Evolutionary conservation across 2,329 filamentous ascomycete species (phyloP).

Genomic region (Orbilia blumenaviensis): DNA sequence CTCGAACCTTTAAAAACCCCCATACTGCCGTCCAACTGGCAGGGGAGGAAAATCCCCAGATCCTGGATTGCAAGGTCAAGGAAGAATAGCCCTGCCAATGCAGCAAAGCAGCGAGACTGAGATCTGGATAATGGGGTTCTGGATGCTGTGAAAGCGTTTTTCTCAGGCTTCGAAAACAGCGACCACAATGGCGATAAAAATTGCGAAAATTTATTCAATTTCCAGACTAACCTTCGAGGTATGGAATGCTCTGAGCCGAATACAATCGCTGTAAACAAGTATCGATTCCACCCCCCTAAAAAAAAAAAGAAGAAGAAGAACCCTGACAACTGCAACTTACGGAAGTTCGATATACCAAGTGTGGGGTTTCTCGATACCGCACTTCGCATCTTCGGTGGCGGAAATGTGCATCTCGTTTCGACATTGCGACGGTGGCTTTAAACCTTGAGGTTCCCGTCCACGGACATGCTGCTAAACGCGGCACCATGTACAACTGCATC

Average conservation of each 20-base stretch:
- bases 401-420: slow-evolving; percentile 32
- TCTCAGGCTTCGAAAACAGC: slow-evolving; percentile 6
- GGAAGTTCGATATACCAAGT: not conserved
- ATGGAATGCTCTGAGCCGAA: slow-evolving; percentile 1
- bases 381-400: slow-evolving; percentile 6
- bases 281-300: not conserved
- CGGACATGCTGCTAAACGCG: slow-evolving; percentile 32
- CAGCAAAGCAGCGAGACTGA: slow-evolving; percentile 6
- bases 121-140: slow-evolving; percentile 9
- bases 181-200: slow-evolving; percentile 5
- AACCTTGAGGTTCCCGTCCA: slow-evolving; percentile 12
- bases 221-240: not conserved
- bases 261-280: not conserved
- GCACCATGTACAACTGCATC: slow-evolving; percentile 32
- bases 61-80: slow-evolving; percentile 50
- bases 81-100: slow-evolving; percentile 34
- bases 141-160: slow-evolving; percentile 16
- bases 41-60: slow-evolving; percentile 42
- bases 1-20: slow-evolving; percentile 46
- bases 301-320: too few relatives aligned
- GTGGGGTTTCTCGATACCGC: slow-evolving; percentile 9
- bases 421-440: slow-evolving; percentile 33
- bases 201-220: not conserved
- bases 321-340: not conserved
- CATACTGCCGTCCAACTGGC: slow-evolving; percentile 24